These are phyloP conservation scores for Zygnema circumcarinatum DNA, from an alignment of 139 green algal genomes.

Conservation along the genomic window DNA sequence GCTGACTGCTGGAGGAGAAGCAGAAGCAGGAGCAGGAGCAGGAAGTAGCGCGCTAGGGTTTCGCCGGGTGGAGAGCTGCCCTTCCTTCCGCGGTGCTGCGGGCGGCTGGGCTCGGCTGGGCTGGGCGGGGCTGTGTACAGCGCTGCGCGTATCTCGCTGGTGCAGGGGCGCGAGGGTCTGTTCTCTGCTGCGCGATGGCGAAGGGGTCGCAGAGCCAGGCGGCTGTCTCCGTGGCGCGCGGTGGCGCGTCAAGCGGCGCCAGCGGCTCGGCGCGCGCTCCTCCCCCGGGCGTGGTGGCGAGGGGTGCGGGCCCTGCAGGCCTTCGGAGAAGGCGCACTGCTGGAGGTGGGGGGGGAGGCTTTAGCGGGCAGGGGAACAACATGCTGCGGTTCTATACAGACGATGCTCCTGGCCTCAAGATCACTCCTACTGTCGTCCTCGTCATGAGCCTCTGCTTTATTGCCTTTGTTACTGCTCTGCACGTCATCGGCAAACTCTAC, in stretches of 20 bases:
- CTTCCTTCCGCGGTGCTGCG: too few species aligned
- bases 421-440: conserved; percentile 61
- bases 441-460: conserved; percentile 66
- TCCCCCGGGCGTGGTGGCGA: conserved; percentile 12
- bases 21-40: too few species aligned
- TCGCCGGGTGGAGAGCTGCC: too few species aligned
- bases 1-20: too few species aligned
- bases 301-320: conserved; percentile 16
- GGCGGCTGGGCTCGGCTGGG: too few species aligned
- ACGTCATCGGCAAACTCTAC: conserved; percentile 62
- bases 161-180: too few species aligned
- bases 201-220: conserved; percentile 49
- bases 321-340: conserved; percentile 32
- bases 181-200: conserved; percentile 16
- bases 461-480: conserved; percentile 61
- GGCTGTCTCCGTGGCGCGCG: conserved; percentile 20
- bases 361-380: conserved; percentile 38
- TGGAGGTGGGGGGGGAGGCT: conserved; percentile 11
- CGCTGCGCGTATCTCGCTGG: too few species aligned
- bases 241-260: background rate
- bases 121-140: too few species aligned
- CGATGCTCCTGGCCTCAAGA: conserved; percentile 62
- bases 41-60: too few species aligned
- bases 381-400: conserved; percentile 66
- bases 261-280: conserved; percentile 11